Conservation (phyloP, 1,284 basidiomycete species). For the Porodaedalea pini region DNA sequence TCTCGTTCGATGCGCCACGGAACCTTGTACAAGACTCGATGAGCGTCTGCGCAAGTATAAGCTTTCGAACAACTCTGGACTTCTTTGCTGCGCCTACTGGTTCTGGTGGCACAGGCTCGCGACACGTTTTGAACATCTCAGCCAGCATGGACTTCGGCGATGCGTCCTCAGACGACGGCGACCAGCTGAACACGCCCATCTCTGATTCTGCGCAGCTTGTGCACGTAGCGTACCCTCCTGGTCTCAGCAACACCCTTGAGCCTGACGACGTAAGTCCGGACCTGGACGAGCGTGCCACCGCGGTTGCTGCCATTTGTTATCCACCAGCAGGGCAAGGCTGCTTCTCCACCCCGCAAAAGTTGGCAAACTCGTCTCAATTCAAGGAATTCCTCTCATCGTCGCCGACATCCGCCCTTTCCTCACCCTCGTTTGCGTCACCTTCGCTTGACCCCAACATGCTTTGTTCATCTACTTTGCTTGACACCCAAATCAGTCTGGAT, state of each 20-base stretch:
- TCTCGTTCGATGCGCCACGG: neutral
- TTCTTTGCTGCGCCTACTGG: constrained; percentile 1
- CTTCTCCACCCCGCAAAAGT: neutral
- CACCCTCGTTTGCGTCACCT: constrained; percentile 4
- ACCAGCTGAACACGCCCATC: constrained; percentile 14
- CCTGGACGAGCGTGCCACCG: constrained; percentile 11
- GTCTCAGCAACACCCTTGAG: neutral
- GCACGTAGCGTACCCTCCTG: constrained; percentile 10
- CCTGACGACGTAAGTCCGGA: neutral
- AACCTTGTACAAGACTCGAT: neutral
- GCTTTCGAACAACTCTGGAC: neutral
- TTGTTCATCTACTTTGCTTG: constrained; percentile 11
- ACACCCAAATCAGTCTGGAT: constrained; percentile 7
- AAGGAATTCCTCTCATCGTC: neutral
- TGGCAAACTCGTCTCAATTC: neutral
- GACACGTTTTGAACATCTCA: neutral
- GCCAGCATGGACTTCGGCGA: constrained; percentile 10
- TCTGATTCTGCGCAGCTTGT: constrained; percentile 15
- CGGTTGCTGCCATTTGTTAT: neutral
- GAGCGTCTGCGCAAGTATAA: neutral
- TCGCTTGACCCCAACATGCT: neutral
- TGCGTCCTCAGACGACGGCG: constrained; percentile 18
- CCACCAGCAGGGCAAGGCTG: neutral
- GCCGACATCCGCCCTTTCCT: neutral
- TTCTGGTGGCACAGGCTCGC: constrained; percentile 16